These are phyloP conservation scores for Apiospora pterosperma DNA, from an alignment of 2,329 filamentous ascomycete genomes.

Conservation along the genomic window DNA sequence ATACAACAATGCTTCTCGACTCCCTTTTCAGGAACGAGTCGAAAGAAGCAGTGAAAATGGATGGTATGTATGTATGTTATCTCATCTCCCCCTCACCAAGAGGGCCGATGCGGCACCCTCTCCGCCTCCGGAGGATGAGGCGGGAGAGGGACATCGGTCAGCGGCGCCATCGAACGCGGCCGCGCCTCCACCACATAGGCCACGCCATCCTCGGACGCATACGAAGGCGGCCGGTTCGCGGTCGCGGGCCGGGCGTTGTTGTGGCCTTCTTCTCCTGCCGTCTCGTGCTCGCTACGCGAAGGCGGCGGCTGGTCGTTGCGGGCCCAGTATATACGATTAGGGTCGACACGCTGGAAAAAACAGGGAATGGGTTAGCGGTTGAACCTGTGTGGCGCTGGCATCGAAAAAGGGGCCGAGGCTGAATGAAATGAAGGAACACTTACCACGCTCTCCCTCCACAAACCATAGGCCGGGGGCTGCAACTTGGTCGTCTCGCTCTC, in stretches of 20 bases:
- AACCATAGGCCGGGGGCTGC: conserved; percentile 79
- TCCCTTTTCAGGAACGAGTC: not conserved
- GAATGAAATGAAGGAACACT: conserved; percentile 37
- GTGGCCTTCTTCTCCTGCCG: conserved; percentile 1
- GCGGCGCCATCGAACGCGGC: conserved; percentile 53
- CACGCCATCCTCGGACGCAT: conserved; percentile 72
- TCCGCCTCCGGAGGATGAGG: conserved; percentile 47
- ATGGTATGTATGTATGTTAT: not conserved
- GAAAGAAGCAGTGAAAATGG: not conserved
- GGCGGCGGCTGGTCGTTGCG: conserved; percentile 47
- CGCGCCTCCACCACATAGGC: conserved; percentile 67
- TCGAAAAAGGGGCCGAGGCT: too few species aligned
- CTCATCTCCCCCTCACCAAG: not conserved
- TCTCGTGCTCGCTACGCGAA: not conserved
- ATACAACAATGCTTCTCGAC: not conserved
- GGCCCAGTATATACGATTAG: conserved; percentile 78
- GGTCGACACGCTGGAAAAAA: conserved; percentile 63
- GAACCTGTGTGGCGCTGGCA: not conserved
- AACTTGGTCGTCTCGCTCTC: conserved; percentile 53
- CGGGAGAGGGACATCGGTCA: conserved; percentile 32
- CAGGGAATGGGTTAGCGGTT: not conserved
- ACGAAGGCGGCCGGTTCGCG: conserved; percentile 69
- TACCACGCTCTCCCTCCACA: conserved; percentile 81
- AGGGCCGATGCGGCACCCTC: conserved; percentile 11
- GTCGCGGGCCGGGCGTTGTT: conserved; percentile 14